Evolutionary conservation across 2,329 filamentous ascomycete species (phyloP).

Genomic region (Podosphaera fusca): DNA sequence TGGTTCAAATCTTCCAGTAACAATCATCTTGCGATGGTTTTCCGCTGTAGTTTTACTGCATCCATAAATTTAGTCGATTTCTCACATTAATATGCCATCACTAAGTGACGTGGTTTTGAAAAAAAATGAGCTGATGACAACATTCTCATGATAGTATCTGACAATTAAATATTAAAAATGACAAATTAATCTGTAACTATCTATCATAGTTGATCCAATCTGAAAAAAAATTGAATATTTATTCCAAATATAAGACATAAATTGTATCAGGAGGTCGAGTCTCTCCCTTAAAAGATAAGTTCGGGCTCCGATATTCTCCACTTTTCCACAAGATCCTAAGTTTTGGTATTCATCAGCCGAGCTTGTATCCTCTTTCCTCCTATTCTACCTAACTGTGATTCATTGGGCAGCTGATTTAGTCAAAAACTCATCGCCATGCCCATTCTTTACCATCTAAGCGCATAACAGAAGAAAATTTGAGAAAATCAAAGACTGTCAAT

Average conservation of each 20-base stretch:
- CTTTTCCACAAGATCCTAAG: neutral
- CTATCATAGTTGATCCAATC: neutral
- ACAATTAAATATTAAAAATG: neutral
- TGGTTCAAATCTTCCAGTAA: neutral
- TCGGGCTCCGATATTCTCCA: neutral
- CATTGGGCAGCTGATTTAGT: neutral
- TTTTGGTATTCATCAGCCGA: neutral
- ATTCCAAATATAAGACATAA: neutral
- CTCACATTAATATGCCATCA: neutral
- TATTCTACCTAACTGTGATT: neutral
- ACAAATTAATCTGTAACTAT: neutral
- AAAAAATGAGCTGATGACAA: neutral
- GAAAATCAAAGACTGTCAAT: neutral
- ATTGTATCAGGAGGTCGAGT: neutral
- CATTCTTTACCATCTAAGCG: neutral
- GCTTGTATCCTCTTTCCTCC: neutral
- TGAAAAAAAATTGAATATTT: neutral
- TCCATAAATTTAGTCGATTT: neutral
- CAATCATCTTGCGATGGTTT: neutral
- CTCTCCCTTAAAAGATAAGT: neutral
- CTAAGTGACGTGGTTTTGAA: neutral
- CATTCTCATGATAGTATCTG: neutral
- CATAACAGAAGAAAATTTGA: neutral
- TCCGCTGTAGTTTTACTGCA: neutral
- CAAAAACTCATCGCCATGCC: no score